Evolutionary conservation across 2,329 filamentous ascomycete genomes (phyloP), one percentile per base, ranked within the genome.

Genomic region (Cercospora sp.): DNA sequence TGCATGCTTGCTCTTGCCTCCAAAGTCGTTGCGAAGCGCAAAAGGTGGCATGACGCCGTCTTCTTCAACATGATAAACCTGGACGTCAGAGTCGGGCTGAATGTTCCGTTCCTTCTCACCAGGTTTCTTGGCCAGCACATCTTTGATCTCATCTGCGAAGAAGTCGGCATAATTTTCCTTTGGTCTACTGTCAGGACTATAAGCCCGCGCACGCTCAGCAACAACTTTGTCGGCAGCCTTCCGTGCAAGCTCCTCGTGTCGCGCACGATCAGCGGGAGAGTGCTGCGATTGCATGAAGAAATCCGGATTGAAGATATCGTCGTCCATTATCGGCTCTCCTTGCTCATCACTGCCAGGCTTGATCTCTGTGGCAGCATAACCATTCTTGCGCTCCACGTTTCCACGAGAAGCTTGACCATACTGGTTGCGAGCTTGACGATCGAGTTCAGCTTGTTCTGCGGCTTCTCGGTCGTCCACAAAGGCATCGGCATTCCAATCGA

Each of bases 241-340:
- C 4, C 71, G 69, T 2, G 76, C 73, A 18, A 77, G 68, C 23
- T 77, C 73, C 10, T 71, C 74, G 30, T 72, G 70, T 3, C 74
- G 71, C 5, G 68, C 70, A 9, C 73, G 60, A 31, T 76, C 71
- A 12, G 71, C 71, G 7, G 69, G 64, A 20, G 68, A 73, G 23
- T 77, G 73, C 66, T 77, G 78, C 60, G 76, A 78, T 53, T 73
- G 73, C 71, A 79, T 81, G 75, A 84, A 84, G 45, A 82, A 80
- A 42, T 82, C 76, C 0, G 79, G 82, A 53, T 84, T 79, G 71
- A 80, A 82, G 40, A 84, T 78, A 16, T 83, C 82, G 13, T 84
- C 82, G 58, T 84, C 81, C 64, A 78, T 79, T 28, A 81, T 73
- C 5, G 77, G 77, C 31, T 78, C 75, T 20, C 81, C 78, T 31